Base-by-base conservation (phyloP, 2,329 filamentous ascomycete genomes). In the Fusarium nodosum region DNA sequence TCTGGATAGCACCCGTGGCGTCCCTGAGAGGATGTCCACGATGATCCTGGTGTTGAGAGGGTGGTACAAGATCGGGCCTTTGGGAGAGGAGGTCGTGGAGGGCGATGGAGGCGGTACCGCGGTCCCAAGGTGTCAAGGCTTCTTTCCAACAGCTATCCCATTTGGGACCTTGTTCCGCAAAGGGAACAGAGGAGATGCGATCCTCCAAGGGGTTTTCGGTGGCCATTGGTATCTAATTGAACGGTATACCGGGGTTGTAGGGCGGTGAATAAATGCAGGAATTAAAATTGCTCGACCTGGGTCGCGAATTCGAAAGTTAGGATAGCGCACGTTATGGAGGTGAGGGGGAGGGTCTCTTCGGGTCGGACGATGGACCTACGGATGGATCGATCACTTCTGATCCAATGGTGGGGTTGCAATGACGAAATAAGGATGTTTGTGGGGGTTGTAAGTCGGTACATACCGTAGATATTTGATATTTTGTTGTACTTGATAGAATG, bases 71-170 rank as follows among this genome's bases (percentile, higher is more conserved):
- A 60, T 85, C 82, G 15, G 78, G 72, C 2, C 82, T 80, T 63
- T 84, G 79, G 48, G 76, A 66, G 31, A 89, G 79, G 16, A 87
- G 71, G 72, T 89, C 87, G 45, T 81, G 75, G n/a, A 89, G 82
- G 48, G 87, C 86, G 56, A 83, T 76, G 42, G 82, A 87, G 7
- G 86, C 84, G 20, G 80, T 81, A 20, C 83, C 83, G 60, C 85
- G 84, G 76, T 89, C 87, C 86, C 86, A 88, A n/a, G 85, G 86
- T 9, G 82, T 82, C 70, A 73, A 79, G 36, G 76, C 71, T 24
- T 83, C 77, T 46, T 78, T 75, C 82, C 84, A 88, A 41, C 85
- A 80, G 28, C 78, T 75, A 68, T 85, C 79, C 86, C 86, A 88
- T 55, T 69, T 73, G 30, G 71, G 46, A 39, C 72, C 71, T 73